Base-by-base conservation (phyloP, 768 basidiomycete species). In the Cantharellus anzutake region DNA sequence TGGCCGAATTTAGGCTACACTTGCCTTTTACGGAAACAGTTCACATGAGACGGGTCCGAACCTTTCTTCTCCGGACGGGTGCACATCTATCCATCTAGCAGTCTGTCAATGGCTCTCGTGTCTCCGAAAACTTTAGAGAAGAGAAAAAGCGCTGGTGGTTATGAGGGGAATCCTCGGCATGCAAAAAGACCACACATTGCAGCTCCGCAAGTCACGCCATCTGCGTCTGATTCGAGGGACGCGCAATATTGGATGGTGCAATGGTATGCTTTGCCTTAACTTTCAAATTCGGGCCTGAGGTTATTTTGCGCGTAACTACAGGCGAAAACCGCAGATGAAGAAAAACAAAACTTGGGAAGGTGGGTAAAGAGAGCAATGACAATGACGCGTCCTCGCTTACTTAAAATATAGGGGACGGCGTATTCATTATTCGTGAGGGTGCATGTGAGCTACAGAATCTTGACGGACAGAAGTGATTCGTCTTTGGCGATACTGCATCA, bases 291-390 rank as follows among this genome's bases (percentile, higher is more conserved):
- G 7, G 37, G 29, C 39, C 41, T 38, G 5, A 37, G 50, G 29
- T 2, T 41, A 16, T 34, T 56, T 42, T 44, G 20, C 56, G 2
- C 3, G 41, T 1, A 16, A 41, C 37, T 0, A 5, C 42, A 87
- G 88, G 86, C 77, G 88, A 42, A 85, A 82, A 65, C 78, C 76
- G 51, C 79, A 82, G 65, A 73, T 74, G 42, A 86, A 76, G 72
- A 91, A 91, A 70, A 78, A 88, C 64, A 85, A 86, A 67, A 85
- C 82, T 0, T 92, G 91, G 89, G 88, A 91, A 60, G 87, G 83
- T 16, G 65, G 66, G 56, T 41, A 7, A 37, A 57, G 5, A 5
- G 7, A 5, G 56, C 14, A 37, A 5, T 40, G 39, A 40, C 16
- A 11, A 14, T 57, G 5, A 14, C 38, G 42, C 14, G 37, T 57